phyloP scores from a whole-genome alignment of 495 filamentous ascomycete genomes.

The Neurospora sp. region DNA sequence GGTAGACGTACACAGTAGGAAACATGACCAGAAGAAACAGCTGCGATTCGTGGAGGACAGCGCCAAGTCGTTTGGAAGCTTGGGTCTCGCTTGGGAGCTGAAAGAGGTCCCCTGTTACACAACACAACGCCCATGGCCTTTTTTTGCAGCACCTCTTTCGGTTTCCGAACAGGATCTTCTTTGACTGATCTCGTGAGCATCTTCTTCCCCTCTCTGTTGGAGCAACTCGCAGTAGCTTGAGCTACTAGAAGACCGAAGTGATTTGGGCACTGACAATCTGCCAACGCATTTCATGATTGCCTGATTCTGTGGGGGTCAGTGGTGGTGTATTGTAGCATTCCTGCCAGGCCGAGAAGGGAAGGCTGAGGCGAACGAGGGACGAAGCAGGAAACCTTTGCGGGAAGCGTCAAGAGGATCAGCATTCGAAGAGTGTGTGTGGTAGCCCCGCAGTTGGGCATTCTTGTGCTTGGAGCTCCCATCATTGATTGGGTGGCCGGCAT shows the following conservation, averaged over 20 bases:
- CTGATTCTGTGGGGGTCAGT: background rate
- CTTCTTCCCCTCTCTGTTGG: background rate
- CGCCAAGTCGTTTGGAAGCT: background rate
- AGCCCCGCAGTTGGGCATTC: background rate
- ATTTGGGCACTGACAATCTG: background rate
- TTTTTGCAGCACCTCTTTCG: background rate
- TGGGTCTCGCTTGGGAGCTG: background rate
- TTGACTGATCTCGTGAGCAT: background rate
- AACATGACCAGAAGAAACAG: background rate
- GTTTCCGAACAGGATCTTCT: background rate
- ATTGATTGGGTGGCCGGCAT: background rate
- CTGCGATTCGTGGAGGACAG: background rate
- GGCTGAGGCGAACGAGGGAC: background rate
- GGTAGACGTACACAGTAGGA: background rate
- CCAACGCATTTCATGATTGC: background rate
- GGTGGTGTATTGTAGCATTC: background rate
- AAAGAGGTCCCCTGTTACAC: background rate
- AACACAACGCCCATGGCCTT: background rate
- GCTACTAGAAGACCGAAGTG: background rate
- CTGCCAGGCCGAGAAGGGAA: background rate
- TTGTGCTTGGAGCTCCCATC: background rate
- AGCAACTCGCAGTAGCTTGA: background rate
- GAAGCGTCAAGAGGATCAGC: background rate
- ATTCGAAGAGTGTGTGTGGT: background rate
- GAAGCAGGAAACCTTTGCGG: background rate